Evolutionary conservation across 805 yeast species (phyloP).

Genomic region (Ogataea henricii): DNA sequence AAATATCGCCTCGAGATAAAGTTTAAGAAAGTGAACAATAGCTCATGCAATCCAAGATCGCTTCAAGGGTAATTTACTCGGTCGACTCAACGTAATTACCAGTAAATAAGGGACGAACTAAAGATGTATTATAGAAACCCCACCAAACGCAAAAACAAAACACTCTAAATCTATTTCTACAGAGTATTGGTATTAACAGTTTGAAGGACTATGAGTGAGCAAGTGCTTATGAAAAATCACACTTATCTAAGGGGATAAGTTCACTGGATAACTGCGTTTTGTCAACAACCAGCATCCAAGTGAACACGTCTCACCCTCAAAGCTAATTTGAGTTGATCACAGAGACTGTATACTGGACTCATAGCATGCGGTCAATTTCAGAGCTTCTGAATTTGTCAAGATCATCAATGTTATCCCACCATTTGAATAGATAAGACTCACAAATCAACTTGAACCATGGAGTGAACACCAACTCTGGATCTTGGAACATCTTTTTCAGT

Average conservation of each 20-base stretch:
- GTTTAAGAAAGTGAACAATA: too few relatives aligned
- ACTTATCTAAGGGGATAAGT: too few relatives aligned
- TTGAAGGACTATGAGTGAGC: not conserved
- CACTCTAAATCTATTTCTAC: conserved; percentile 13
- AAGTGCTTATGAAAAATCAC: not conserved
- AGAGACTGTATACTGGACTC: too few relatives aligned
- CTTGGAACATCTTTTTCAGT: conserved; percentile 74
- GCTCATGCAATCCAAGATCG: too few relatives aligned
- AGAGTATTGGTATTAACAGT: conserved; percentile 9
- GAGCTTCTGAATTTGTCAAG: conserved; percentile 51
- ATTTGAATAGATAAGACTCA: conserved; percentile 81
- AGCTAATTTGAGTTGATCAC: not conserved
- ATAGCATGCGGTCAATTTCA: conserved; percentile 52
- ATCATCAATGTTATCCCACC: conserved; percentile 84
- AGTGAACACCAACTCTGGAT: conserved; percentile 67
- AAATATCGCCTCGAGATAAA: too few relatives aligned
- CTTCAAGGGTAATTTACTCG: conserved; percentile 1
- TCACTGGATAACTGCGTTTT: too few relatives aligned
- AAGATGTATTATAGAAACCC: not conserved
- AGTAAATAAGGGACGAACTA: not conserved
- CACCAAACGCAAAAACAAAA: not conserved
- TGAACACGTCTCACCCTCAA: not conserved
- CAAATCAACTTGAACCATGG: conserved; percentile 99
- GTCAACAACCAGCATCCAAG: too few relatives aligned
- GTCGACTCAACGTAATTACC: not conserved